phyloP scores from a whole-genome alignment of 139 green algal genomes.

The Penium margaritaceum region DNA sequence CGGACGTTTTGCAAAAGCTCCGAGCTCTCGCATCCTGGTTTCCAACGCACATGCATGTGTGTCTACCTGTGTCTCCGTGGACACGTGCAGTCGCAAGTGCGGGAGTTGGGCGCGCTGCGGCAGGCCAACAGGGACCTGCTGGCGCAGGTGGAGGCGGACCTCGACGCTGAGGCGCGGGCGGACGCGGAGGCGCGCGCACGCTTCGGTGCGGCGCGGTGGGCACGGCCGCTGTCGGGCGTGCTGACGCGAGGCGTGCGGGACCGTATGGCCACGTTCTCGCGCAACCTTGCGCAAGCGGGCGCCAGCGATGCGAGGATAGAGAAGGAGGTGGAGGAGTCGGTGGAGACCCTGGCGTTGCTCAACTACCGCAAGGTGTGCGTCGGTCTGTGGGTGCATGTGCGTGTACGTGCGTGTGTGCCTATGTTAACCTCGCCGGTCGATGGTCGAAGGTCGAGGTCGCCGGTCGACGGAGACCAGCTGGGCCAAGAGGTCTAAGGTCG shows the following conservation, averaged over 20 bases:
- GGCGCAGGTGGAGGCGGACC: slow-evolving; percentile 54
- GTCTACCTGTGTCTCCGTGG: too few species aligned
- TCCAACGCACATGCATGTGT: too few species aligned
- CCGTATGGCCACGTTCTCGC: slow-evolving; percentile 7
- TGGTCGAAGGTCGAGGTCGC: too few species aligned
- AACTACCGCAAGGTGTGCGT: too few species aligned
- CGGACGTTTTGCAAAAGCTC: too few species aligned
- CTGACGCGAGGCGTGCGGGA: slow-evolving; percentile 39
- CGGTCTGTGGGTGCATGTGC: too few species aligned
- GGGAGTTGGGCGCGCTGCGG: slow-evolving; percentile 58
- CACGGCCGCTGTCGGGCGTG: not conserved
- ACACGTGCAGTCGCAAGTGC: slow-evolving; percentile 55
- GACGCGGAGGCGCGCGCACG: slow-evolving; percentile 50
- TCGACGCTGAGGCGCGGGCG: slow-evolving; percentile 58
- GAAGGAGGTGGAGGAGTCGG: slow-evolving; percentile 14
- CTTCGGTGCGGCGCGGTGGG: slow-evolving; percentile 48
- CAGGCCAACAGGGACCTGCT: slow-evolving; percentile 51
- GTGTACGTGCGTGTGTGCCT: too few species aligned
- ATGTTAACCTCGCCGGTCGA: too few species aligned
- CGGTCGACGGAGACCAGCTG: too few species aligned
- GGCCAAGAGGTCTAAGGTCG: too few species aligned
- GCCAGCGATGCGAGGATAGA: slow-evolving; percentile 42
- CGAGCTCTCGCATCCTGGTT: too few species aligned
- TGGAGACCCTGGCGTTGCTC: slow-evolving; percentile 20
- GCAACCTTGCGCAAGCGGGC: slow-evolving; percentile 30